These are phyloP conservation scores for Umbelopsis vinacea DNA, from an alignment of 192 early-diverging fungal genomes.

Conservation along the genomic window DNA sequence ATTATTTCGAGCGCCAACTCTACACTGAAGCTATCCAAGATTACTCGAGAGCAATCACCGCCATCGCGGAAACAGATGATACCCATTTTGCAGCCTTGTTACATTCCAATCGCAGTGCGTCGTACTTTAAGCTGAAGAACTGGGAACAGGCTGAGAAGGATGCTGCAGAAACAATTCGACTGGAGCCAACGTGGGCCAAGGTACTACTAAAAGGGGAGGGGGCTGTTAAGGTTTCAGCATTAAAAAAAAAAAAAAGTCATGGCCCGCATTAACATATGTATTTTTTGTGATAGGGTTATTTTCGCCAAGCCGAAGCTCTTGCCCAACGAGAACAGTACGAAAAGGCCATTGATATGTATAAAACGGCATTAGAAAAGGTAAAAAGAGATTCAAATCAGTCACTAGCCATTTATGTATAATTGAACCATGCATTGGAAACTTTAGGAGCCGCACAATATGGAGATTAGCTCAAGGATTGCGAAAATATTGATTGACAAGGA, in stretches of 20 bases:
- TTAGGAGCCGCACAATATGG: constrained; percentile 53
- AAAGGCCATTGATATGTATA: constrained; percentile 52
- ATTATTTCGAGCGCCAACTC: constrained; percentile 53
- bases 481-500: constrained; percentile 59
- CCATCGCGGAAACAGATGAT: constrained; percentile 39
- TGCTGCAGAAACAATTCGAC: constrained; percentile 32
- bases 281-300: constrained; percentile 61
- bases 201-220: too few relatives aligned
- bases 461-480: constrained; percentile 54
- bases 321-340: constrained; percentile 52
- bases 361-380: constrained; percentile 45
- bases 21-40: constrained; percentile 55
- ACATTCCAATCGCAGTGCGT: constrained; percentile 44
- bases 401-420: background rate
- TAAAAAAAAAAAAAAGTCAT: constrained; percentile 1
- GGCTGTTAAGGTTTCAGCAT: background rate
- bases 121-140: constrained; percentile 14
- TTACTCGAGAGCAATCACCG: constrained; percentile 38
- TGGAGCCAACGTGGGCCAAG: constrained; percentile 44
- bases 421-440: background rate
- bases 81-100: constrained; percentile 42
- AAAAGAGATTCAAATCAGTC: background rate
- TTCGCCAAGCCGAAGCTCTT: constrained; percentile 62
- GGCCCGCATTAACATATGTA: constrained; percentile 28
- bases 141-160: constrained; percentile 37